Conservation (phyloP, 768 basidiomycete species). For the Suillus occidentalis region DNA sequence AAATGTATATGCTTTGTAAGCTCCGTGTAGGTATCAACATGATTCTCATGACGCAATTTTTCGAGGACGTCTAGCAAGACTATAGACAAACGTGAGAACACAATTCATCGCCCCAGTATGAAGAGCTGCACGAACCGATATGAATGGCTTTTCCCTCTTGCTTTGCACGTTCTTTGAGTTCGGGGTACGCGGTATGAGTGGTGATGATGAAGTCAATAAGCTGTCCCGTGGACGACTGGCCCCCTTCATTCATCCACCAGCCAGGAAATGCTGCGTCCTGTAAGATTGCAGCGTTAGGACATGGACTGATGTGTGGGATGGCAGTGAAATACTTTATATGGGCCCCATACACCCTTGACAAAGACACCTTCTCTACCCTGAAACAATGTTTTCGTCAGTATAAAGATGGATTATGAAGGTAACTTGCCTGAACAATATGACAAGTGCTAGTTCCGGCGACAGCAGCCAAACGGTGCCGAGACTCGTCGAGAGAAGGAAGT, state of each 20-base stretch:
- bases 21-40: constrained; percentile 68
- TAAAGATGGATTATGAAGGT: not conserved
- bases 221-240: constrained; percentile 95
- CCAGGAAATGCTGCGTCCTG: constrained; percentile 88
- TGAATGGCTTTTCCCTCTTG: constrained; percentile 60
- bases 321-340: constrained; percentile 59
- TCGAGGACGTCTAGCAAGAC: constrained; percentile 78
- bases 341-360: constrained; percentile 92
- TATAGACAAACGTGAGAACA: constrained; percentile 23
- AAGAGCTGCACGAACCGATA: constrained; percentile 36
- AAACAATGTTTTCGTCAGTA: not conserved
- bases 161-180: constrained; percentile 64
- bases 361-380: constrained; percentile 82
- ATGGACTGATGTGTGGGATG: not conserved
- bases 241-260: constrained; percentile 99
- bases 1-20: constrained; percentile 89
- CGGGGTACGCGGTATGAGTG: constrained; percentile 82
- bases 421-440: constrained; percentile 83
- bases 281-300: constrained; percentile 8
- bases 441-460: constrained; percentile 98
- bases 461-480: constrained; percentile 80
- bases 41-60: constrained; percentile 54
- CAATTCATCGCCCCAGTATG: not conserved
- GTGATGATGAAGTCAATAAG: constrained; percentile 94
- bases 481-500: constrained; percentile 70